These are phyloP conservation scores for Solanum ahanhuiri DNA, from an alignment of 257 asterid species.

Conservation along the genomic window DNA sequence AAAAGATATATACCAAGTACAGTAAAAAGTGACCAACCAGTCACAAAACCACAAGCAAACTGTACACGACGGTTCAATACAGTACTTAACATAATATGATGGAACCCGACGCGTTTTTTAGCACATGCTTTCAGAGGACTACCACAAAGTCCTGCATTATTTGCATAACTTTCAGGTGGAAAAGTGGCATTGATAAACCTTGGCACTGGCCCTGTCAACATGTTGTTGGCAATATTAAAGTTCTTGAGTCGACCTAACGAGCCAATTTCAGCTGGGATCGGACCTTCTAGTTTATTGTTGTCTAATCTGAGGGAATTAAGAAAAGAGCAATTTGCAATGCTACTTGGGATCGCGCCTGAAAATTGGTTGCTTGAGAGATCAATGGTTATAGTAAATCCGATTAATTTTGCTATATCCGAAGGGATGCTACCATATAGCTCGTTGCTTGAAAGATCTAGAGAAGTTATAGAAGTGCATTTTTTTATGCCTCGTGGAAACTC, in stretches of 20 bases:
- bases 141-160: background rate
- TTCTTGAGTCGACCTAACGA: background rate
- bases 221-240: background rate
- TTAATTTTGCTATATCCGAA: background rate
- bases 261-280: background rate
- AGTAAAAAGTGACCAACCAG: background rate
- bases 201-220: background rate
- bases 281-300: background rate
- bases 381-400: accelerated
- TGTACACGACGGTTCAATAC: background rate
- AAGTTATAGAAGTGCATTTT: background rate
- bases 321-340: background rate
- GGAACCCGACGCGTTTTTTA: background rate
- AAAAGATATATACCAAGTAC: background rate
- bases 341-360: background rate
- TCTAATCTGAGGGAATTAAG: background rate
- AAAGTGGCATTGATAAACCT: accelerated
- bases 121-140: accelerated
- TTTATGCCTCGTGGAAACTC: background rate
- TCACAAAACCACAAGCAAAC: background rate
- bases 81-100: no score
- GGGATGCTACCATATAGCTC: background rate
- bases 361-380: background rate
- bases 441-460: background rate
- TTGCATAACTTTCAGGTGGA: background rate